Percentiles rank a stretch among this genome's conserved stretches.
Evolutionary conservation across 306 rosid species (phyloP).

Genomic region (Gillenia trifoliata): DNA sequence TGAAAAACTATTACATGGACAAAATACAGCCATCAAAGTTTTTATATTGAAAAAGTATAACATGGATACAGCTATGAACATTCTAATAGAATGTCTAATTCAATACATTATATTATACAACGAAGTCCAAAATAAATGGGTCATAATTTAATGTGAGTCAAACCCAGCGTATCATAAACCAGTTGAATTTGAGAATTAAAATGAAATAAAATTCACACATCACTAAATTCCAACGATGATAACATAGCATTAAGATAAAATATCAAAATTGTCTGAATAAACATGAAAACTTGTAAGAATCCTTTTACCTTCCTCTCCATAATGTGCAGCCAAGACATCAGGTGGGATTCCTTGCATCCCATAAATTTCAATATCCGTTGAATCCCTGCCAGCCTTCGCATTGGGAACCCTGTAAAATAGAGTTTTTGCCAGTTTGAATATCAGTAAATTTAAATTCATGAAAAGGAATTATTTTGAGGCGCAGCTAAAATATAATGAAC

Average conservation of each 20-base stretch:
- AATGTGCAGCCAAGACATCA: slow-evolving; percentile 85
- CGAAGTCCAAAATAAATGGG: neutral
- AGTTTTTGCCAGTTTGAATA: neutral
- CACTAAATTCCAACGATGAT: neutral
- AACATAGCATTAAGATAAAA: neutral
- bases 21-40: neutral
- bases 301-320: slow-evolving; percentile 83
- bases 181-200: neutral
- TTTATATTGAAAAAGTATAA: neutral
- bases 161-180: neutral
- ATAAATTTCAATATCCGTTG: slow-evolving; percentile 93
- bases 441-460: neutral
- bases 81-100: neutral
- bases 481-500: neutral
- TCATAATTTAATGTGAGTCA: neutral
- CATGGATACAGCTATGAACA: neutral
- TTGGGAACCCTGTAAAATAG: slow-evolving; percentile 71
- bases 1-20: neutral
- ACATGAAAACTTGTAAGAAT: neutral
- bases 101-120: neutral
- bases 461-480: neutral
- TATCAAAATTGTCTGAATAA: neutral
- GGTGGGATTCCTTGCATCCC: slow-evolving; percentile 99
- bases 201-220: neutral
- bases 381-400: slow-evolving; percentile 86